Percentiles rank a stretch among this genome's conserved stretches.
These are phyloP conservation scores for Omphalea diandra DNA, from an alignment of 441 rosid species.

Conservation along the genomic window DNA sequence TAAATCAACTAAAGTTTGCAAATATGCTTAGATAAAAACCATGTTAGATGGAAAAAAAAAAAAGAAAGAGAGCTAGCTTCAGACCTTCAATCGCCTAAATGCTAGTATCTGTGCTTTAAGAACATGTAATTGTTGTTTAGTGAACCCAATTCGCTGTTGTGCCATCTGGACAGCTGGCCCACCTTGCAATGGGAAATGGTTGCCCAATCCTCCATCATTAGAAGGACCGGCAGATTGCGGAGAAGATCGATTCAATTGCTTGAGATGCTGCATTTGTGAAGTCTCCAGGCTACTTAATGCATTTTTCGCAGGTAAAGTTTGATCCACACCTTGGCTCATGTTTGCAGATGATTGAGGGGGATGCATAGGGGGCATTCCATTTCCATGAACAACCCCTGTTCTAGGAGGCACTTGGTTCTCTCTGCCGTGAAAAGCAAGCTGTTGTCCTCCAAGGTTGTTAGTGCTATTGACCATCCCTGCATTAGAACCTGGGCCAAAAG, in stretches of 20 bases:
- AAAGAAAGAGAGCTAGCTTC: slow-evolving; percentile 14
- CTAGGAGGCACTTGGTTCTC: slow-evolving; percentile 68
- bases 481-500: slow-evolving; percentile 57
- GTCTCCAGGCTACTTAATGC: slow-evolving; percentile 48
- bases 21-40: background rate
- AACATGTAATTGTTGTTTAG: slow-evolving; percentile 96
- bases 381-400: slow-evolving; percentile 52
- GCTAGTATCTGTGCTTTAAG: slow-evolving; percentile 99
- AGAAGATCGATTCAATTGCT: slow-evolving; percentile 64
- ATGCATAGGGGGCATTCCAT: slow-evolving; percentile 72
- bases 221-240: slow-evolving; percentile 56
- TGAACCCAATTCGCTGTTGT: slow-evolving; percentile 68
- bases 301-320: slow-evolving; percentile 51
- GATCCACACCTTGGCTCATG: slow-evolving; percentile 53
- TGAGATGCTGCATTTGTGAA: slow-evolving; percentile 61
- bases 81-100: slow-evolving; percentile 94
- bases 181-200: slow-evolving; percentile 45
- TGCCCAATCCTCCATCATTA: slow-evolving; percentile 45
- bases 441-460: slow-evolving; percentile 54
- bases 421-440: slow-evolving; percentile 60
- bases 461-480: slow-evolving; percentile 46
- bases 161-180: slow-evolving; percentile 55
- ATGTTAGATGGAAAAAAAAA: background rate
- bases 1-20: slow-evolving; percentile 15
- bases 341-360: slow-evolving; percentile 64